Conservation (phyloP, 1,284 basidiomycete genomes). For the Cryptococcus sp. region DNA sequence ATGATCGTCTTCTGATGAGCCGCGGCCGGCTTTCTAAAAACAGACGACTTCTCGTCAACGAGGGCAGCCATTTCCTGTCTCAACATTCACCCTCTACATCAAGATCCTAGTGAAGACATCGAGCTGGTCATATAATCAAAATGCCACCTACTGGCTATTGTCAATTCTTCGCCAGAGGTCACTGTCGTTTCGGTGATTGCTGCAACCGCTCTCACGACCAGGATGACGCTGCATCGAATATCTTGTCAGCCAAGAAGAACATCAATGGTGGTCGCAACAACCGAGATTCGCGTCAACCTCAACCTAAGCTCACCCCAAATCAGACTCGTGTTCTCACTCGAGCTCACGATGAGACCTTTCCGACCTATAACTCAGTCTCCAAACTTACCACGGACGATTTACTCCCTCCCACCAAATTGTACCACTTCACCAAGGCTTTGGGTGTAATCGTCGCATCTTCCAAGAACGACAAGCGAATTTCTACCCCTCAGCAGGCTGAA, state of each 20-base stretch:
- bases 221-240: background rate
- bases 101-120: too few species aligned
- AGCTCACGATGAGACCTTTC: background rate
- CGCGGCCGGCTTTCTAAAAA: too few species aligned
- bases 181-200: background rate
- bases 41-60: too few species aligned
- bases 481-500: background rate
- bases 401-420: background rate
- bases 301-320: too few species aligned
- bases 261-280: too few species aligned
- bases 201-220: background rate
- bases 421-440: background rate
- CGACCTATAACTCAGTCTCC: background rate
- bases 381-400: background rate
- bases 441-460: background rate
- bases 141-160: background rate
- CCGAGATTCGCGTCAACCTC: too few species aligned
- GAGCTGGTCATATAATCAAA: too few species aligned
- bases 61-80: too few species aligned
- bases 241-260: background rate
- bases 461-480: background rate
- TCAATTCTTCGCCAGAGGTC: background rate
- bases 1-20: too few species aligned
- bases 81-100: too few species aligned
- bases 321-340: background rate